phyloP scores from a whole-genome alignment of 306 rosid genomes.

The Abrus pulchellus region DNA sequence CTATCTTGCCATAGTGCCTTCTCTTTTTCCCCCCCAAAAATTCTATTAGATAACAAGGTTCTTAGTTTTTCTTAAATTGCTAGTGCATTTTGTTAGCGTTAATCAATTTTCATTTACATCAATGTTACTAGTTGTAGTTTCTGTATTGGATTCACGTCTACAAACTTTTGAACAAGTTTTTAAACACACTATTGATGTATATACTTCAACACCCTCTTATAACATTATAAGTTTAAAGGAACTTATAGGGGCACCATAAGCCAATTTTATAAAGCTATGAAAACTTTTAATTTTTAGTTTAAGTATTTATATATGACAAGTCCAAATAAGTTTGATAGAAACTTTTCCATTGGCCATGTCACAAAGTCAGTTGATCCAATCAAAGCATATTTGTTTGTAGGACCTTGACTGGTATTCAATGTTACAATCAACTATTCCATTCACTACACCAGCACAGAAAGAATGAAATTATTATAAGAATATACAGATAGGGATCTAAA shows the following conservation, averaged over 20 bases:
- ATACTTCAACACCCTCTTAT: not conserved
- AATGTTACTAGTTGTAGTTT: too few species aligned
- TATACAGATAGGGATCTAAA: conserved; percentile 33
- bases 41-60: too few species aligned
- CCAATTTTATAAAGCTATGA: not conserved
- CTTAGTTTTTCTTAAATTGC: too few species aligned
- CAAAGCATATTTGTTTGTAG: not conserved
- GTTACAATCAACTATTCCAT: conserved; percentile 3
- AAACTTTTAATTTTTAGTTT: not conserved
- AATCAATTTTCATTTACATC: too few species aligned
- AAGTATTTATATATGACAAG: not conserved
- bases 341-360: not conserved
- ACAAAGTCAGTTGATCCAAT: not conserved
- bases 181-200: not conserved
- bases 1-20: too few species aligned
- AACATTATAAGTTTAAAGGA: not conserved
- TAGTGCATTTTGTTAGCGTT: too few species aligned
- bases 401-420: not conserved
- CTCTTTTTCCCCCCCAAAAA: too few species aligned
- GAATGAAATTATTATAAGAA: not conserved
- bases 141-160: too few species aligned
- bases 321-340: not conserved
- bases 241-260: not conserved
- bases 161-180: too few species aligned
- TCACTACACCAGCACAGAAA: conserved; percentile 12